Evolutionary conservation across 257 asterid genomes (phyloP), one percentile per base, ranked within the genome.

Genomic region (Asclepias syriaca): DNA sequence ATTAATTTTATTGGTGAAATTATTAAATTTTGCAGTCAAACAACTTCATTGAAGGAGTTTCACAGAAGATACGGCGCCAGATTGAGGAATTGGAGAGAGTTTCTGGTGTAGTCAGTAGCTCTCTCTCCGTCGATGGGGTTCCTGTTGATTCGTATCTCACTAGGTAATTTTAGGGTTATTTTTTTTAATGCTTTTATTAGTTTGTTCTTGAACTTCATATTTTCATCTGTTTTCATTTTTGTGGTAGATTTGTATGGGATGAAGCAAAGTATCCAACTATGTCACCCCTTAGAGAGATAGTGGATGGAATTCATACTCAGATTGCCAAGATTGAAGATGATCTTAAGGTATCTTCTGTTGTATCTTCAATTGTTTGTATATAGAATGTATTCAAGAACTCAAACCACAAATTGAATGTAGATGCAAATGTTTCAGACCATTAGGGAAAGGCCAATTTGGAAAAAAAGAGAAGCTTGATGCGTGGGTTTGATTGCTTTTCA

Each of bases 121-220:
- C 97, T 61, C 94, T 92, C 71, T 88, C 97, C 6, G 98, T 92
- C 50, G 98, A 92, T 84, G 98, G 97, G 39, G 95, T 88, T 69
- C 98, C 97, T 76, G 98, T 90, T 63, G 98, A 88, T 81, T 85
- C 97, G 69, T 92, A 92, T 72, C 98, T 92, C 77, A 90, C 97
- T 50, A 87, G 95, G 98, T 86, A 73, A 79, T 6, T 60, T 59
- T 13, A 45, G 59, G 64, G n/a, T 40, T 12, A 45, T 29, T 1
- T 67, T 6, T 6, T 53, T 15, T 66, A 66, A 49, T 74, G 50
- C 34, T n/a, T 45, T 48, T 37, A 32, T 5, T 43, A 53, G 70
- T 54, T 75, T 72, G 46, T 74, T 59, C 57, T 75, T 27, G 34
- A 39, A 24, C 16, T 29, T 24, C 32, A n/a, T 27, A 21, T 45